phyloP scores from a whole-genome alignment of 495 filamentous ascomycete genomes.

The Melanomma pulvis-pyrius region DNA sequence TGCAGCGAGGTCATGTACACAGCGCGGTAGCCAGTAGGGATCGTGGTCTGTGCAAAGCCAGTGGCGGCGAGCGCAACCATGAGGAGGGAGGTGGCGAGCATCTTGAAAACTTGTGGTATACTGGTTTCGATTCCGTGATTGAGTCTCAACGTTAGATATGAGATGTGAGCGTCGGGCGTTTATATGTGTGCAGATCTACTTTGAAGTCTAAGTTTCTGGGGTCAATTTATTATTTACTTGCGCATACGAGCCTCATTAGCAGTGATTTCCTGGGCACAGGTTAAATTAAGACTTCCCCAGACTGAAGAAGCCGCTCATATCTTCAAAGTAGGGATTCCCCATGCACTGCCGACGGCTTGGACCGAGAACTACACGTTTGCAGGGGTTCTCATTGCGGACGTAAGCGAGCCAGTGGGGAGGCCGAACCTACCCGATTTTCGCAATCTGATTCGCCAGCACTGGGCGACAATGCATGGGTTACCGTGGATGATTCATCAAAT shows the following conservation, averaged over 20 bases:
- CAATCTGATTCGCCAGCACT: not conserved
- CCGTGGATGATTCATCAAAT: not conserved
- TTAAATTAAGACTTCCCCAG: not conserved
- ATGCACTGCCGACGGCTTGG: not conserved
- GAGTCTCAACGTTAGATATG: not conserved
- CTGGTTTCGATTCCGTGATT: not conserved
- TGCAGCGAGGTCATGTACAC: constrained; percentile 57
- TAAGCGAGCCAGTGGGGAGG: not conserved
- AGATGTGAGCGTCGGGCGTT: not conserved
- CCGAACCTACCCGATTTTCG: not conserved
- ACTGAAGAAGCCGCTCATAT: constrained; percentile 1
- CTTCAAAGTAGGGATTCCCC: not conserved
- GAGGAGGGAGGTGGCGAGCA: constrained; percentile 49
- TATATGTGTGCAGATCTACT: constrained; percentile 9
- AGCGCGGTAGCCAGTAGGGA: constrained; percentile 50
- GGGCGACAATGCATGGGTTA: not conserved
- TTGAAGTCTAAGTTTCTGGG: not conserved
- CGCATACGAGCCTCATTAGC: not conserved
- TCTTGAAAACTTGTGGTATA: constrained; percentile 35
- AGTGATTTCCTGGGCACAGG: not conserved
- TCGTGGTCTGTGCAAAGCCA: constrained; percentile 46
- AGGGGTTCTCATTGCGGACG: not conserved
- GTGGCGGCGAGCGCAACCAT: constrained; percentile 50
- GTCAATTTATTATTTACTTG: constrained; percentile 1
- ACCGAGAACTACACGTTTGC: not conserved